Base-by-base conservation (phyloP, 2,329 filamentous ascomycete species). In the Verticillium alfalfae region DNA sequence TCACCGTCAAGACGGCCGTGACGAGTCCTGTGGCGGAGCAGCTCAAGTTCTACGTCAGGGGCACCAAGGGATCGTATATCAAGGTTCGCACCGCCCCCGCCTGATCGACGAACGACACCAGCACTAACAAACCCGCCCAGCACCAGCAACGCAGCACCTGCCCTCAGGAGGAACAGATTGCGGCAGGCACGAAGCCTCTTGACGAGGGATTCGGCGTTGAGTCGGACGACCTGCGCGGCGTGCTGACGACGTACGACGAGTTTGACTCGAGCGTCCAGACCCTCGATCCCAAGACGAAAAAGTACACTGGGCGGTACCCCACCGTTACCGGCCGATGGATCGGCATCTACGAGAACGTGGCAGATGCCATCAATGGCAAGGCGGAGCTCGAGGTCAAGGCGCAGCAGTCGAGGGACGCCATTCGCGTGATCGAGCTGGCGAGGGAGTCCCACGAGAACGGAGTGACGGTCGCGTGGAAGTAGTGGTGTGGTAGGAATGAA, bases 41-140 rank as follows among this genome's bases (percentile, higher is more conserved):
- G 69, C 71, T 88, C 64, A 76, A 85, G 59, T 88, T 81, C 72
- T 88, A 86, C 80, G 80, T 88, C 6, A 75, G 86, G 2, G 87
- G 87, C 26, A 84, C 82, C 1, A 83, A 86, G 70, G 86, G 86
- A 0, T 71, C 72, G 0, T 80, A 73, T 60, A 63, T 78, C 61
- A 79, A 80, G 67, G 75, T 75, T 56, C 12, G 45, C 7, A 41
- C 58, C 61, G 61, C 60, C 66, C 57, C 7, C 39, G 0, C 6
- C 6, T 7, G 1, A 12, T 22, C 8, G 6, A 1, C 16, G 10
- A 45, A 0, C 62, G 58, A 64, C 61, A 41, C 61, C 8, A 65
- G 8, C 2, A 3, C 65, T 65, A 34, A 65, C 58, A 34, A 31
- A 1, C 9, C 1, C 12, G 18, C 0, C 45, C 18, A 66, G 63